These are phyloP conservation scores for Alternaria tenuissima DNA, from an alignment of 2,329 filamentous ascomycete species.

Conservation along the genomic window DNA sequence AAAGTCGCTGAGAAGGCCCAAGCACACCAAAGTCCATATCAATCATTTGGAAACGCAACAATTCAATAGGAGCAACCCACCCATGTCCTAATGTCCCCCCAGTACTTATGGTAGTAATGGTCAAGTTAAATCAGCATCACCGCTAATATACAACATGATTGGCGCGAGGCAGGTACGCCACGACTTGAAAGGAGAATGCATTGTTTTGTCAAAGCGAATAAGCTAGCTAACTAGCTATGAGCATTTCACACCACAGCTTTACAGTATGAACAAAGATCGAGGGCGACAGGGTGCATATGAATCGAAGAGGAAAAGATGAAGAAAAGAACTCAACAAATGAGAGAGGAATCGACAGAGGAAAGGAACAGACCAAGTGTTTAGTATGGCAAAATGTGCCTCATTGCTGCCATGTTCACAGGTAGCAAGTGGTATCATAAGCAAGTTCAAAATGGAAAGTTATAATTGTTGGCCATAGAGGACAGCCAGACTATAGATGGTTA, in stretches of 20 bases:
- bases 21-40: background rate
- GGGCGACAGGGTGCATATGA: background rate
- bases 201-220: background rate
- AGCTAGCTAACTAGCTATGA: background rate
- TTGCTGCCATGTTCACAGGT: background rate
- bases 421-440: background rate
- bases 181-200: background rate
- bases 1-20: background rate
- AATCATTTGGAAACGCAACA: background rate
- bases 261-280: background rate
- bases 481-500: conserved; percentile 51
- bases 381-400: no score
- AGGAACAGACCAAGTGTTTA: no score
- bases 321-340: background rate
- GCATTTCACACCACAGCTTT: background rate
- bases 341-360: no score
- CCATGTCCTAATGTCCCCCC: background rate
- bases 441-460: background rate
- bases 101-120: background rate
- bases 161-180: background rate
- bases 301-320: background rate
- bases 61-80: background rate
- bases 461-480: background rate
- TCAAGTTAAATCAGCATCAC: background rate
- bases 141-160: background rate